Evolutionary conservation across 2,329 filamentous ascomycete species (phyloP), one percentile per base, ranked within the genome.

Genomic region (Fragosphaeria purpurea): DNA sequence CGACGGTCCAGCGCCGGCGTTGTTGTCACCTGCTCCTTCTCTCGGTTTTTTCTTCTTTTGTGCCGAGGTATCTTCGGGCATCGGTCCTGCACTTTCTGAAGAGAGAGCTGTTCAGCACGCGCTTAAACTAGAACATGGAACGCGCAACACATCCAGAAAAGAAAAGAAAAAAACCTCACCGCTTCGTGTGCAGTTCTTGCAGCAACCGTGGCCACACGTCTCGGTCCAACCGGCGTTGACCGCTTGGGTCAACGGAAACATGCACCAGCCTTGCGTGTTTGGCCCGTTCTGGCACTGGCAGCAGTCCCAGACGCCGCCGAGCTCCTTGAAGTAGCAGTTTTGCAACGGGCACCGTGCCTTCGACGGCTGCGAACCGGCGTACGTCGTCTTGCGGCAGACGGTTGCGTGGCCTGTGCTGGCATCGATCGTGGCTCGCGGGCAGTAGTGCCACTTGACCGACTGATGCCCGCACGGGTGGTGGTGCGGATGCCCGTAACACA

Each of bases 401-500:
- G 69, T 70, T 59, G 74, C 70, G 52, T 72, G 70, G 13, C 74
- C 72, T 0, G 74, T 77, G 38, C 66, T 61, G 35, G 74, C 61
- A 59, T 79, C 73, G 52, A 77, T 71, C 53, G 66, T 58, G 47
- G 68, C 70, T 47, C 67, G 65, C 22, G 74, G 71, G 57, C 75
- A 79, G 62, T 77, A 77, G 58, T 75, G 67, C 73, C 74, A 79
- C 54, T 70, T 71, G 55, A 77, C 68, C 44, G 75, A 77, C n/a
- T 71, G 73, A 60, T 79, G 75, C 31, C 69, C 67, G 59, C 75
- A 79, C 11, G 71, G 65, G 56, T 79, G 75, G 55, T 66, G 65
- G 47, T 73, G 70, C 50, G 75, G 75, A 55, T 76, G 74, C 47
- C 73, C 75, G 66, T 75, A 69, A 57, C 75, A 79, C 75, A 79